phyloP scores from a whole-genome alignment of 2,329 filamentous ascomycete species.

The Hypoxylon sp. region DNA sequence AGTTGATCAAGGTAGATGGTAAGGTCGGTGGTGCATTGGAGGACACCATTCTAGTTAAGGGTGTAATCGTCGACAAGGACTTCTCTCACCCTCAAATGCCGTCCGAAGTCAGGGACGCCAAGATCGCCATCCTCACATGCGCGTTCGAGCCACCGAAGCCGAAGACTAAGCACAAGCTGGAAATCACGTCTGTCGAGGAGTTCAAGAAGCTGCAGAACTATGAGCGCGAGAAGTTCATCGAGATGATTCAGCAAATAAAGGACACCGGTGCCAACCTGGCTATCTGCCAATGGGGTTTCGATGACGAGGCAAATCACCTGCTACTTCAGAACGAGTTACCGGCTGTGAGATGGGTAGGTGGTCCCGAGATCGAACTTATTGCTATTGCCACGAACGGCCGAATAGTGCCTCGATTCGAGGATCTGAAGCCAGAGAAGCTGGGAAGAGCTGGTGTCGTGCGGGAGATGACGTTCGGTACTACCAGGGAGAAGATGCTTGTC shows the following conservation, averaged over 20 bases:
- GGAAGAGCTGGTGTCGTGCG: conserved; percentile 90
- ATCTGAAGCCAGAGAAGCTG: conserved; percentile 90
- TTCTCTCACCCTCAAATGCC: conserved; percentile 99
- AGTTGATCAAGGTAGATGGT: conserved; percentile 98
- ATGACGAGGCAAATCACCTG: conserved; percentile 98
- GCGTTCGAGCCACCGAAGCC: conserved; percentile 99
- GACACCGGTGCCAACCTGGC: conserved; percentile 96
- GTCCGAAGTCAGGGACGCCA: conserved; percentile 92
- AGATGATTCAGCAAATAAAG: conserved; percentile 99
- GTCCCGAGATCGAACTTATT: conserved; percentile 97
- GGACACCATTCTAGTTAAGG: conserved; percentile 94
- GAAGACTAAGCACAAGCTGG: conserved; percentile 99
- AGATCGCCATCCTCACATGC: conserved; percentile 97
- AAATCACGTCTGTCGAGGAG: conserved; percentile 96
- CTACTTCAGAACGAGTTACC: conserved; percentile 96
- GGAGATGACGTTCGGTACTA: conserved; percentile 97
- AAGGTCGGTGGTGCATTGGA: conserved; percentile 96
- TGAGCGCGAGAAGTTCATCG: conserved; percentile 94
- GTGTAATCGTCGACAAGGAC: conserved; percentile 99
- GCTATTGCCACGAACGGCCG: conserved; percentile 98
- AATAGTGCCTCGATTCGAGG: conserved; percentile 97
- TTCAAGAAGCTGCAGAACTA: conserved; percentile 98
- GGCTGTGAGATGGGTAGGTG: conserved; percentile 97
- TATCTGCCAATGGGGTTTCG: conserved; percentile 99
- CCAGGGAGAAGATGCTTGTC: conserved; percentile 98